phyloP scores from a whole-genome alignment of 2,329 filamentous ascomycete species.

The Paracamarosporium sp. region DNA sequence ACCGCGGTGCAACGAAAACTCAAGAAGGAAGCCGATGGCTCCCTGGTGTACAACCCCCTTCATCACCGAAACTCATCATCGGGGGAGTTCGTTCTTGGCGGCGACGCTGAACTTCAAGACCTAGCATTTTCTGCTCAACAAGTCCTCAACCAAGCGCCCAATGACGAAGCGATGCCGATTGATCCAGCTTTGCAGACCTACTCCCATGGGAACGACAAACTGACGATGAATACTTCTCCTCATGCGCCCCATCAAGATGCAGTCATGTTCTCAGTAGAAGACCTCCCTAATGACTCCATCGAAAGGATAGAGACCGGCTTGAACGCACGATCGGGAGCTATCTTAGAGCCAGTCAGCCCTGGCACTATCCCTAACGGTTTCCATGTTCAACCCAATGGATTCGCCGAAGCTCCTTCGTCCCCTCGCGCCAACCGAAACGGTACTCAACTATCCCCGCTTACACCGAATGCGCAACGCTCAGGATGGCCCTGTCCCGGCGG shows the following conservation, averaged over 20 bases:
- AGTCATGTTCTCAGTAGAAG: constrained; percentile 44
- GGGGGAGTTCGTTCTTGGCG: constrained; percentile 25
- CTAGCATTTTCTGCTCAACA: constrained; percentile 40
- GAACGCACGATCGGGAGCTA: constrained; percentile 22
- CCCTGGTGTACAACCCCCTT: constrained; percentile 28
- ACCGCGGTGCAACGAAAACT: constrained; percentile 30
- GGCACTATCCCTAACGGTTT: constrained; percentile 17
- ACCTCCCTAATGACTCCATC: constrained; percentile 25
- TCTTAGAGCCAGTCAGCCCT: constrained; percentile 36
- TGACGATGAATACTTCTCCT: constrained; percentile 18
- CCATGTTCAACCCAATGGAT: constrained; percentile 4
- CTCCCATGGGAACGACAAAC: constrained; percentile 22
- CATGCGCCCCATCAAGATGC: constrained; percentile 30
- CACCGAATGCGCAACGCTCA: constrained; percentile 16
- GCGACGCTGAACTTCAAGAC: constrained; percentile 28
- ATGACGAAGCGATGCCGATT: constrained; percentile 35
- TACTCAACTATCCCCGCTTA: constrained; percentile 10
- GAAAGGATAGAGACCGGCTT: constrained; percentile 19
- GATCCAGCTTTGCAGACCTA: constrained; percentile 37
- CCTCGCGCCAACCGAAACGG: constrained; percentile 15
- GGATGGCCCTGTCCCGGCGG: constrained; percentile 12
- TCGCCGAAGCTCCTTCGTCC: constrained; percentile 12
- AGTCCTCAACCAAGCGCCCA: constrained; percentile 24
- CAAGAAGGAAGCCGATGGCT: constrained; percentile 33
- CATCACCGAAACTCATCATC: constrained; percentile 32